Percentiles rank a stretch among this genome's conserved stretches.
These are phyloP conservation scores for Amphibolis antarctica DNA, from an alignment of 106 monocot species.

Conservation along the genomic window DNA sequence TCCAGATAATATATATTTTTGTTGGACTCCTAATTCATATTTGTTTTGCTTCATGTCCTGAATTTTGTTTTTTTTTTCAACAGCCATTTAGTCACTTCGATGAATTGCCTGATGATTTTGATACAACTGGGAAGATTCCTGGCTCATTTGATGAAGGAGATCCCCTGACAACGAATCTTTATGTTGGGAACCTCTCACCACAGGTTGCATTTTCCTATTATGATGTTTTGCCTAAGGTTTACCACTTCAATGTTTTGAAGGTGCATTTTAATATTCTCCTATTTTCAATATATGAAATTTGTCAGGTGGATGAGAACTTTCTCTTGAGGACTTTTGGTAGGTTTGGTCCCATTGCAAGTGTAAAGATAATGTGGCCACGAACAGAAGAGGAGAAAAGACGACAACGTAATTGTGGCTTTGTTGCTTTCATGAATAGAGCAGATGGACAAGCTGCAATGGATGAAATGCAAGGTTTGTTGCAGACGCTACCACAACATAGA, in stretches of 20 bases:
- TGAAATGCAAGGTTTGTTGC: conserved; percentile 92
- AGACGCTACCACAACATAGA: neutral
- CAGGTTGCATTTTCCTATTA: conserved; percentile 35
- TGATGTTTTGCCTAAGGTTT: neutral
- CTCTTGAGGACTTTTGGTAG: conserved; percentile 95
- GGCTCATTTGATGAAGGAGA: conserved; percentile 99
- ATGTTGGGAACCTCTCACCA: conserved; percentile 97
- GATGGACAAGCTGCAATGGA: conserved; percentile 99
- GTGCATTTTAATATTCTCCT: neutral
- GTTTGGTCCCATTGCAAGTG: conserved; percentile 99
- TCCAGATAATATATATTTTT: neutral
- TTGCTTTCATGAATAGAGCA: conserved; percentile 97
- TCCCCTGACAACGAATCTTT: conserved; percentile 97
- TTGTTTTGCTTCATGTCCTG: neutral
- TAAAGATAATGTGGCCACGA: conserved; percentile 99
- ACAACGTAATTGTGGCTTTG: conserved; percentile 99
- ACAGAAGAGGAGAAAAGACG: conserved; percentile 91
- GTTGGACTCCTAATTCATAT: neutral
- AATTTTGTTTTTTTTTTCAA: conserved; percentile 6
- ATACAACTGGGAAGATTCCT: conserved; percentile 76
- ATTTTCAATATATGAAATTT: neutral
- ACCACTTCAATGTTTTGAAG: neutral
- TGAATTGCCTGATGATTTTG: conserved; percentile 87
- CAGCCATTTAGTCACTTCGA: conserved; percentile 89
- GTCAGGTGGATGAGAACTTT: conserved; percentile 98